Evolutionary conservation across 108 stramenopile species (phyloP).

Genomic region (Epithemia pelagica): DNA sequence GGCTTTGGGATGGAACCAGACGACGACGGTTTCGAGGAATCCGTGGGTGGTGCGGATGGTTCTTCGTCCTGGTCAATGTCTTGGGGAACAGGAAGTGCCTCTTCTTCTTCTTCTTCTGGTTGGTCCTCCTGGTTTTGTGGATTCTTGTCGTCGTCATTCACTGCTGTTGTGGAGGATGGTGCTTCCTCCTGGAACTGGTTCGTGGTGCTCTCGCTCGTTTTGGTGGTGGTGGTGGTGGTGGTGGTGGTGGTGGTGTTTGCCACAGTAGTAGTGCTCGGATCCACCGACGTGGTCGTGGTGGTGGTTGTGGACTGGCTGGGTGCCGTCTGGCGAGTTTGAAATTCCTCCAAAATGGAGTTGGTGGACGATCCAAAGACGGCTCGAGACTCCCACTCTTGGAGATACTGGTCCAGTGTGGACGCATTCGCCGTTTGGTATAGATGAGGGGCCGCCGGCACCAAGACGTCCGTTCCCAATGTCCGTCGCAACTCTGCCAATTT

Average conservation of each 20-base stretch:
- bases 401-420: slow-evolving; percentile 5
- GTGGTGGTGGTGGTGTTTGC: no score
- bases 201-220: slow-evolving; percentile 1
- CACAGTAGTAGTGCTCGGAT: no score
- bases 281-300: no score
- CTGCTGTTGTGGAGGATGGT: slow-evolving; percentile 5
- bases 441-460: slow-evolving; percentile 27
- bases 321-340: no score
- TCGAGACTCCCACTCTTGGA: slow-evolving; percentile 45
- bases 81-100: neutral
- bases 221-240: no score
- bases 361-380: slow-evolving; percentile 47
- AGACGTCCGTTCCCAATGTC: slow-evolving; percentile 39
- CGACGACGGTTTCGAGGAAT: neutral
- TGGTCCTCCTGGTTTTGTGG: neutral
- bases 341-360: no score
- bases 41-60: neutral
- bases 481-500: slow-evolving; percentile 34
- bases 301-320: no score
- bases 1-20: neutral
- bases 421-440: neutral
- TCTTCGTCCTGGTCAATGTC: slow-evolving; percentile 1
- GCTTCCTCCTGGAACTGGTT: neutral
- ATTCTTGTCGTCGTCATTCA: neutral
- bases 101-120: neutral